Base-by-base conservation (phyloP, 176 grass and related monocot species). In the Oryza coarctata region DNA sequence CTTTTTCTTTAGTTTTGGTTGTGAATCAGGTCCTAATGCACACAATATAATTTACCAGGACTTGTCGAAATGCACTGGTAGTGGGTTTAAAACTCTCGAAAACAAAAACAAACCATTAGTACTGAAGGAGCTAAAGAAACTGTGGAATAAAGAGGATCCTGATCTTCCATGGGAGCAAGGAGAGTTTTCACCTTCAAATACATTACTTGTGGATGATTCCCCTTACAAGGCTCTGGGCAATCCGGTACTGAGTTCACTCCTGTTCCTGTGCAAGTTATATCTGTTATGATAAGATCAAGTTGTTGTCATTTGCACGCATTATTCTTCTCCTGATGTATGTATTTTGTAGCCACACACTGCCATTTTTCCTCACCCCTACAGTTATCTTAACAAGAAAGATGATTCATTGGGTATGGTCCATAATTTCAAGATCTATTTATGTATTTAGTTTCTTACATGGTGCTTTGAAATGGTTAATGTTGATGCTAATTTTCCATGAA, bases 161-260 rank as follows among this genome's bases (percentile, higher is more conserved):
- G 79, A 80, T 84, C 90, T 99, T 73, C 96, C 93, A 70, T 95
- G 90, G 96, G 80, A 70, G 32, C 80, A 87, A 69, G 96, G 93
- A 75, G 84, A 90, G 31, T 99, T 88, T 74, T 95, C 91, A 68
- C 83, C 82, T 75, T 91, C 82, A 81, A 99, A 99, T 89, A 99
- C 96, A 55, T 89, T 99, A 69, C 89, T 95, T 70, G 91, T 99
- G 57, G 93, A 99, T 85, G 96, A 99, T 87, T 99, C 96, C 75
- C 96, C 96, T 81, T 99, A 93, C 74, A 99, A 99, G 85, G 91
- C 91, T 78, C 35, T 95, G 44, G 76, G 89, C 82, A 99, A 99
- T 77, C 96, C 87, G 69, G 96, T 99, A 99, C 78, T 85, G 69
- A 81, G 25, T 65, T 79, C 27, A 33, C 39, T 41, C 40, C 39